Conservation (phyloP, 441 rosid species). For the Populus hybrid region DNA sequence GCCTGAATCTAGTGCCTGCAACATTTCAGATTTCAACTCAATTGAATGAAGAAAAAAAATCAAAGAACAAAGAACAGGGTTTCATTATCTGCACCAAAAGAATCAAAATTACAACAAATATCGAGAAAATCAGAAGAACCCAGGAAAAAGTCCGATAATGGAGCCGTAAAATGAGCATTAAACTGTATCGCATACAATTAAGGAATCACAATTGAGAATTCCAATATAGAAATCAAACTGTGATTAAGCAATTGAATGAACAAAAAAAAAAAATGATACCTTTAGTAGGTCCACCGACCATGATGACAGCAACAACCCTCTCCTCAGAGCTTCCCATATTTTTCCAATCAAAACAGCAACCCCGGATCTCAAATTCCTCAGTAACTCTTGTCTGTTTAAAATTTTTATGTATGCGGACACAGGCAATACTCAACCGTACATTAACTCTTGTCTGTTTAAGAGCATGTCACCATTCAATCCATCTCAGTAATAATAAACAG, state of each 20-base stretch:
- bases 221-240: conserved; percentile 1
- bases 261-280: conserved; percentile 33
- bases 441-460: not conserved
- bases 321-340: conserved; percentile 58
- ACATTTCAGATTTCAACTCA: conserved; percentile 8
- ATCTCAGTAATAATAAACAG: not conserved
- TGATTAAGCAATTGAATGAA: not conserved
- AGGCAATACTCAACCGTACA: not conserved
- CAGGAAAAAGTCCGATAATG: not conserved
- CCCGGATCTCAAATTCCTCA: conserved; percentile 42
- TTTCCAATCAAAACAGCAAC: conserved; percentile 18
- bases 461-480: not conserved
- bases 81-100: not conserved
- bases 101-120: not conserved
- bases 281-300: conserved; percentile 98
- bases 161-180: not conserved
- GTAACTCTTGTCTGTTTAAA: not conserved
- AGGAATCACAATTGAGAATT: not conserved
- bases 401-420: not conserved
- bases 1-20: conserved; percentile 81
- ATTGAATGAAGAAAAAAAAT: not conserved
- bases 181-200: not conserved
- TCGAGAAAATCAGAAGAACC: not conserved
- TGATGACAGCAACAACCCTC: conserved; percentile 80
- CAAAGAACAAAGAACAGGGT: not conserved